phyloP scores from a whole-genome alignment of 1,284 basidiomycete genomes.

The Trametes pubescens region DNA sequence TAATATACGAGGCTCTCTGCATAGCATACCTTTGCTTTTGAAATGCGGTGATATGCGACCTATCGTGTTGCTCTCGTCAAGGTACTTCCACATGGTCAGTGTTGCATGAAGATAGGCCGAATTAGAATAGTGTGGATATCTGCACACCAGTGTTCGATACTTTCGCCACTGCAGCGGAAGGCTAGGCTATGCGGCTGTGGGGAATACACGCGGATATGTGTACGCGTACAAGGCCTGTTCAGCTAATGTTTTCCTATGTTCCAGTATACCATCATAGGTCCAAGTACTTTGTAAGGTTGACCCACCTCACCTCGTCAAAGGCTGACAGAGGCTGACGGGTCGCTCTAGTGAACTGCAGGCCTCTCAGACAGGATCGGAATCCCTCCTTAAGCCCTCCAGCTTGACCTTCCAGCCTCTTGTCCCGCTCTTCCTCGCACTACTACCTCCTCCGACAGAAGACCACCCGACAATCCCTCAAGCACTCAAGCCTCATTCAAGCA shows the following conservation, averaged over 20 bases:
- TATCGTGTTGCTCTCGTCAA: background rate
- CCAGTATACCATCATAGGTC: background rate
- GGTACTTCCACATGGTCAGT: too few relatives aligned
- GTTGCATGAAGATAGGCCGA: too few relatives aligned
- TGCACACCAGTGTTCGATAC: too few relatives aligned
- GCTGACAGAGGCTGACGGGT: slow-evolving; percentile 5
- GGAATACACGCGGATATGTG: too few relatives aligned
- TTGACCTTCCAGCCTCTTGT: background rate
- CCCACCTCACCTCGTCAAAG: background rate
- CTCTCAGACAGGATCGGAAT: background rate
- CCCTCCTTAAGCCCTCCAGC: background rate
- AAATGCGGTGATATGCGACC: background rate
- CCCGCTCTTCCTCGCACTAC: slow-evolving; percentile 16
- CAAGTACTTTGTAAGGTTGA: background rate
- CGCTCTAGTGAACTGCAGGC: background rate
- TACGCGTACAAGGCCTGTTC: too few relatives aligned
- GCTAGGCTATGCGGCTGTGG: too few relatives aligned
- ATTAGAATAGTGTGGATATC: too few relatives aligned
- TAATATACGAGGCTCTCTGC: background rate
- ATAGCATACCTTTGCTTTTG: background rate
- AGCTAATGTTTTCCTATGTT: background rate
- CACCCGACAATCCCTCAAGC: slow-evolving; percentile 7
- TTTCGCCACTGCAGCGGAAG: too few relatives aligned
- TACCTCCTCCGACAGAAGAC: slow-evolving; percentile 5
- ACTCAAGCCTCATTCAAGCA: slow-evolving; percentile 2